Percentiles rank a stretch among this genome's conserved stretches.
phyloP scores from a whole-genome alignment of 805 yeast genomes.

The Saccharomycopsis selenospora region DNA sequence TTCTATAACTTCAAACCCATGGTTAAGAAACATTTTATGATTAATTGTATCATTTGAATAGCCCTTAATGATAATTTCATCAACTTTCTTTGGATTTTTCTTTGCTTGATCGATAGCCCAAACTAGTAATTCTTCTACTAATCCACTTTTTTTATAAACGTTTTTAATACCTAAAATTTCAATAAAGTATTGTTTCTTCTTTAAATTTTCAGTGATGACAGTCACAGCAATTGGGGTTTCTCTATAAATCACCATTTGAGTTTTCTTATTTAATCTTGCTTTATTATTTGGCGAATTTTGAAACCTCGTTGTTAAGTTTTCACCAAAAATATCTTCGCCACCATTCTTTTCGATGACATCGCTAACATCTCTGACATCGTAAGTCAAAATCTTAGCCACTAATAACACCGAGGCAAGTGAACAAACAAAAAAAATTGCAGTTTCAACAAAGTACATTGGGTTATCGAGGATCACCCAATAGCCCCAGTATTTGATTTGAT shows the following conservation, averaged over 20 bases:
- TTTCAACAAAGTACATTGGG: slow-evolving; percentile 21
- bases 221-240: slow-evolving; percentile 65
- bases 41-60: not conserved
- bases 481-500: slow-evolving; percentile 17
- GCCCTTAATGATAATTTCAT: not conserved
- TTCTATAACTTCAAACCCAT: not conserved
- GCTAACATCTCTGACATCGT: slow-evolving; percentile 39
- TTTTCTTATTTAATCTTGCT: slow-evolving; percentile 19
- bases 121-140: slow-evolving; percentile 53
- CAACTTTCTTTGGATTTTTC: not conserved
- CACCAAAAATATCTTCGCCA: slow-evolving; percentile 39
- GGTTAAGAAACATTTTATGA: not conserved
- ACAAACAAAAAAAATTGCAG: slow-evolving; percentile 32
- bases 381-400: slow-evolving; percentile 36
- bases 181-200: slow-evolving; percentile 26
- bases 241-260: slow-evolving; percentile 55
- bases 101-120: slow-evolving; percentile 50
- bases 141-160: slow-evolving; percentile 58
- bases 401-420: slow-evolving; percentile 35
- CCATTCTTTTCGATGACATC: slow-evolving; percentile 31
- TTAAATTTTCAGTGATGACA: slow-evolving; percentile 32
- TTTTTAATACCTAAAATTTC: slow-evolving; percentile 57
- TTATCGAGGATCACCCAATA: slow-evolving; percentile 20
- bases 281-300: slow-evolving; percentile 24
- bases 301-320: slow-evolving; percentile 43